phyloP scores from a whole-genome alignment of 169 alveolate genomes.

The Theileria equi region DNA sequence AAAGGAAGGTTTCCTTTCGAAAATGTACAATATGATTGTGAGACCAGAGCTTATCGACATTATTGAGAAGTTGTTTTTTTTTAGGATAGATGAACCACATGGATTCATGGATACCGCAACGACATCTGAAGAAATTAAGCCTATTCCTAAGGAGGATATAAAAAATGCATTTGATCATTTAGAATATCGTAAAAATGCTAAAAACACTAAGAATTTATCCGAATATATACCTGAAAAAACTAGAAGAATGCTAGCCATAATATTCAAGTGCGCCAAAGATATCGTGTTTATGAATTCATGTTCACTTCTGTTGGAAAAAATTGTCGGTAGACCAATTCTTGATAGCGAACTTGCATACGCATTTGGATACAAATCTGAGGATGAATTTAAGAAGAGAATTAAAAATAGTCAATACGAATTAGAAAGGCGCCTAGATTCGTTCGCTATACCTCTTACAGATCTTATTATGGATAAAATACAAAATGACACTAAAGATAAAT shows the following conservation, averaged over 20 bases:
- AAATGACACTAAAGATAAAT: background rate
- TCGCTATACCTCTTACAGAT: background rate
- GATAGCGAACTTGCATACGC: constrained; percentile 32
- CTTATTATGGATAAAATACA: background rate
- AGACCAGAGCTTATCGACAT: constrained; percentile 29
- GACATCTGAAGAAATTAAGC: background rate
- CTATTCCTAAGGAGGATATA: background rate
- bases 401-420: background rate
- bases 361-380: constrained; percentile 25
- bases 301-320: background rate
- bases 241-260: background rate
- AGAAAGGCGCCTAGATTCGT: background rate
- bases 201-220: background rate
- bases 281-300: constrained; percentile 22
- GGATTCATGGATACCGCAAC: constrained; percentile 41
- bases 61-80: constrained; percentile 4
- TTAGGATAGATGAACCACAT: background rate
- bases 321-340: constrained; percentile 40
- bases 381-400: background rate
- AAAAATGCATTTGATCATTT: background rate
- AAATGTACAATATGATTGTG: constrained; percentile 25
- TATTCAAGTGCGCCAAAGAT: constrained; percentile 48
- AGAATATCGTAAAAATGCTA: background rate
- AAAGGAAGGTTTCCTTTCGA: constrained; percentile 32
- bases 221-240: constrained; percentile 3